Conservation (phyloP, 2,329 filamentous ascomycete species). For the Claviceps purpurea region DNA sequence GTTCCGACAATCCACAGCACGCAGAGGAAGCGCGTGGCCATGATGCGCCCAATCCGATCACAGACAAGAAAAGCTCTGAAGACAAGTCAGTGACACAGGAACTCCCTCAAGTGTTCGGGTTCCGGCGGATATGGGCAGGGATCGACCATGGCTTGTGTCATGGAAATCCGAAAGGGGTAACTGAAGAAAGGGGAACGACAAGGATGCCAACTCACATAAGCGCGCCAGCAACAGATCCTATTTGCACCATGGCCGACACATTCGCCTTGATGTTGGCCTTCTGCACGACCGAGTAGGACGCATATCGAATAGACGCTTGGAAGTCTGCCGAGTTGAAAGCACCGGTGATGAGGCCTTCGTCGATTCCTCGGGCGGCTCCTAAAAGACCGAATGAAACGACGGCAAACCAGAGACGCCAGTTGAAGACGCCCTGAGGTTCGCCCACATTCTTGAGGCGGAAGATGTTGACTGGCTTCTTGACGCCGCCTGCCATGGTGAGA, state of each 20-base stretch:
- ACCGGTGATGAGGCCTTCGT: conserved; percentile 66
- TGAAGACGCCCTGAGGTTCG: conserved; percentile 58
- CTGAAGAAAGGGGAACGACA: neutral
- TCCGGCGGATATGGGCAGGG: too few relatives aligned
- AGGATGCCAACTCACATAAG: conserved; percentile 29
- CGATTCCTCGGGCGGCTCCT: conserved; percentile 65
- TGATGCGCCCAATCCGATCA: conserved; percentile 48
- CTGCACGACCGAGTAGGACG: conserved; percentile 35
- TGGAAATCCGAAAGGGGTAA: neutral
- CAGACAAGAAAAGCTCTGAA: conserved; percentile 44
- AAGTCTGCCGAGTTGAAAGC: conserved; percentile 57
- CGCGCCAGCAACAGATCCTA: conserved; percentile 60
- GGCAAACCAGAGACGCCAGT: conserved; percentile 68
- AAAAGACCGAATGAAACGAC: conserved; percentile 62
- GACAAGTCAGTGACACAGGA: neutral
- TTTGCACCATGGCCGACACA: conserved; percentile 70
- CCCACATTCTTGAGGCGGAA: conserved; percentile 51
- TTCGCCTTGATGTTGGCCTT: conserved; percentile 60
- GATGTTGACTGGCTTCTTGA: conserved; percentile 45
- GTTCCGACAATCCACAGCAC: conserved; percentile 44
- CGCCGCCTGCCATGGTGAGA: conserved; percentile 32
- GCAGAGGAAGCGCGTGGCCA: conserved; percentile 46
- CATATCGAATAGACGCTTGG: conserved; percentile 43
- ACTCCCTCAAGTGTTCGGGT: too few relatives aligned
- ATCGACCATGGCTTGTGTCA: neutral